These are phyloP conservation scores for Cladosporium oxysporum DNA, from an alignment of 2,329 filamentous ascomycete species.

Conservation along the genomic window DNA sequence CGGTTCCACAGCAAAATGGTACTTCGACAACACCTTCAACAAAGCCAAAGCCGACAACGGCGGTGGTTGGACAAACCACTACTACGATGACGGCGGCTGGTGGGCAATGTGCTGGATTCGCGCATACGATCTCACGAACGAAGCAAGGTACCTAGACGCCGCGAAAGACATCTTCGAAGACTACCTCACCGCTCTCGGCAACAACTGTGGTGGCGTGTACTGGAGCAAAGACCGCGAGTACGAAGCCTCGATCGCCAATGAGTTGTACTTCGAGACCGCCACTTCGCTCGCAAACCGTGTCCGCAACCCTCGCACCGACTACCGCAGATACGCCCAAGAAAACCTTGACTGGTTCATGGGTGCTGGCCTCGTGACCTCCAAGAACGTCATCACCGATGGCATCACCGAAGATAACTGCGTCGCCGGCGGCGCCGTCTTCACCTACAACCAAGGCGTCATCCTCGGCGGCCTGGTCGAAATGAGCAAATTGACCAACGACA, in stretches of 20 bases:
- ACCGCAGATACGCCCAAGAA: conserved; percentile 48
- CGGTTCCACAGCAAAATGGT: conserved; percentile 36
- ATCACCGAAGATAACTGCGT: conserved; percentile 50
- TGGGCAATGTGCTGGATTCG: conserved; percentile 56
- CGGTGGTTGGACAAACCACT: conserved; percentile 44
- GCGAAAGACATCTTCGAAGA: conserved; percentile 51
- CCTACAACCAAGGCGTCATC: conserved; percentile 64
- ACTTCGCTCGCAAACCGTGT: conserved; percentile 57
- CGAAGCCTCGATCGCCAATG: conserved; percentile 56
- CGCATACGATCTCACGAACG: conserved; percentile 52
- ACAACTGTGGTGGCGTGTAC: conserved; percentile 47
- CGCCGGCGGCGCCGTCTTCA: conserved; percentile 46
- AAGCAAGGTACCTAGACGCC: conserved; percentile 47
- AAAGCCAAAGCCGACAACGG: conserved; percentile 23
- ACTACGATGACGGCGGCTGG: conserved; percentile 56
- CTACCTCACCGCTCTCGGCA: conserved; percentile 44
- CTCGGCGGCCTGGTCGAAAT: conserved; percentile 60
- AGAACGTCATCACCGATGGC: conserved; percentile 48
- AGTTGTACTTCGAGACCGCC: conserved; percentile 55
- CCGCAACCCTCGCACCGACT: conserved; percentile 39
- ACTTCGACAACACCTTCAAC: conserved; percentile 49
- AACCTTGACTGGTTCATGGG: conserved; percentile 54
- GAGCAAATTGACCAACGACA: conserved; percentile 41
- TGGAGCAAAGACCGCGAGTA: conserved; percentile 46
- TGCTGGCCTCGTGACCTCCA: conserved; percentile 50